Evolutionary conservation across 371 early-diverging fungal genomes (phyloP), one percentile per base, ranked within the genome.

Genomic region (Coemansia sp.): DNA sequence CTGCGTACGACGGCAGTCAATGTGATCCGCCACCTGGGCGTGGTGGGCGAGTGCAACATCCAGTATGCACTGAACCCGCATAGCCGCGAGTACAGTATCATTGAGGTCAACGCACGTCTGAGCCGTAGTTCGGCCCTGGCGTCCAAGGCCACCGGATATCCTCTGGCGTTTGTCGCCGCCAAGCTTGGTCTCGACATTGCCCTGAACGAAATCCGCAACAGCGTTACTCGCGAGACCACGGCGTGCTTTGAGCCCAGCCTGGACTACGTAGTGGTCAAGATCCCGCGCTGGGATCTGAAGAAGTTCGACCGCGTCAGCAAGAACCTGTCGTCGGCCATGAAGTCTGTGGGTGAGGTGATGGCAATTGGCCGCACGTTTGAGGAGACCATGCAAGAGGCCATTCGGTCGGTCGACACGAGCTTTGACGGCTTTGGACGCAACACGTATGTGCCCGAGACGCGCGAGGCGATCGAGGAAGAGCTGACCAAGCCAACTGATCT

Each of bases 41-140:
- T 97, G 5, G 88, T 97, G 31, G 97, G 97, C 68, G 97, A 97
- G 82, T 97, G 97, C 87, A 97, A 97, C 81, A 91, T 97, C 63
- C 96, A 97, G 82, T 97, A 97, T 69, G 96, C 95, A n/a, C 84
- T 96, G 58, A 93, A 95, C 83, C 97, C 97, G 26, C 80, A 87
- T 69, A 86, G 89, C 66, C 88, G 88, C 74, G 96, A 97, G 80
- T 97, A 93, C 83, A 89, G 90, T 81, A 91, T 97, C 71, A 97
- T 97, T 66, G 97, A 97, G 83, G 95, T 97, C 77, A 97, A 97
- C 69, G 97, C 97, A 14, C 91, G 97, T 66, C 81, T 97, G n/a
- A 92, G 92, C 59, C 88, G 97, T 72, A 89, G 85, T 27, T 89
- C 92, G 21, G 97, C 97, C 11, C 83, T 97, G 50, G 97, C 97